Percentiles rank a stretch among this genome's conserved stretches.
These are phyloP conservation scores for Apiospora kogelbergensis DNA, from an alignment of 2,329 filamentous ascomycete species.

Conservation along the genomic window DNA sequence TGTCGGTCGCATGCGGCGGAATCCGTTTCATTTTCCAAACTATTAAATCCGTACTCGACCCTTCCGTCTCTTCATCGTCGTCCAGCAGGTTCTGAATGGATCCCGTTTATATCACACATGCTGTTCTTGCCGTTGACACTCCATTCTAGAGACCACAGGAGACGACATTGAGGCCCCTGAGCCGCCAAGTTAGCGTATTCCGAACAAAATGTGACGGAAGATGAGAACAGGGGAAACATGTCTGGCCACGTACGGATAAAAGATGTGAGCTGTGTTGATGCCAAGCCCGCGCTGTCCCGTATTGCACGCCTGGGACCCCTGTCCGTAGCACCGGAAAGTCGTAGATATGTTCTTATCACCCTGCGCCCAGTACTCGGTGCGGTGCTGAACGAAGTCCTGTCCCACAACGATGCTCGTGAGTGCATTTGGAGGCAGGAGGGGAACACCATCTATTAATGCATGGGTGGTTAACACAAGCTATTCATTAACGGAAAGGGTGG, in stretches of 20 bases:
- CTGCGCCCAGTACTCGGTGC: neutral
- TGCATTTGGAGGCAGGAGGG: neutral
- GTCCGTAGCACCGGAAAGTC: neutral
- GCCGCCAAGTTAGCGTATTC: neutral
- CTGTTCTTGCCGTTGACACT: too few species aligned
- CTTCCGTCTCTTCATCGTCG: too few species aligned
- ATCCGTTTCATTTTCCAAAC: too few species aligned
- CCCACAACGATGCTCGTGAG: neutral
- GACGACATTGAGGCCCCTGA: neutral
- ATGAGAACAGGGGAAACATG: neutral
- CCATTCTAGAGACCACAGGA: neutral
- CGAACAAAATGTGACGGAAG: neutral
- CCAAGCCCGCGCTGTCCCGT: neutral
- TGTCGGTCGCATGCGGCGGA: too few species aligned
- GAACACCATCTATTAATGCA: neutral
- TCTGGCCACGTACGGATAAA: neutral
- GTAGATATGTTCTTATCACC: neutral
- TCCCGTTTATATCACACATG: too few species aligned
- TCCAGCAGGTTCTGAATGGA: too few species aligned
- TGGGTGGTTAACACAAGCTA: too few species aligned
- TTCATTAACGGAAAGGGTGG: neutral
- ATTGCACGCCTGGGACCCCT: neutral
- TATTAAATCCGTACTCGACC: too few species aligned
- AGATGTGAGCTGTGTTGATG: neutral
- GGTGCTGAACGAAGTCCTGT: neutral